These are phyloP conservation scores for Porcisia hertigi DNA, from an alignment of 208 protist genomes.

Conservation along the genomic window DNA sequence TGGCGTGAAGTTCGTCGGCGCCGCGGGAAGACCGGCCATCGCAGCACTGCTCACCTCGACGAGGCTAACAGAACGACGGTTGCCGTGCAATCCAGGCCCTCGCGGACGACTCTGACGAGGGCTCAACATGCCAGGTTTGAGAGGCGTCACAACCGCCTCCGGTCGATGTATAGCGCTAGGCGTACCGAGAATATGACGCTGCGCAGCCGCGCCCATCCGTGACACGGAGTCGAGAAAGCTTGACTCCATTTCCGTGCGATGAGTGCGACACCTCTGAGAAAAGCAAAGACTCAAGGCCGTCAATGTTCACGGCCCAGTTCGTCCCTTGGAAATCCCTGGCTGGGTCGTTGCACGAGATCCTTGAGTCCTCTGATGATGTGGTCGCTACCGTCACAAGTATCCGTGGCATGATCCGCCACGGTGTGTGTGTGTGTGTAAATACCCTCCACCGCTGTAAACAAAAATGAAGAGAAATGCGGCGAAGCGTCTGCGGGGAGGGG, in stretches of 20 bases:
- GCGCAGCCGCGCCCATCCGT: neutral
- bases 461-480: neutral
- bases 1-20: conserved; percentile 1
- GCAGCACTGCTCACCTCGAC: conserved; percentile 5
- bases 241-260: conserved; percentile 34
- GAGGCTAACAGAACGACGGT: neutral
- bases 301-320: conserved; percentile 38
- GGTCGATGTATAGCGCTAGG: neutral
- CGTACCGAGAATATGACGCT: neutral
- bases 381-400: conserved; percentile 14
- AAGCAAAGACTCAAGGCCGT: conserved; percentile 37
- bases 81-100: neutral
- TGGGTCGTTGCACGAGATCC: neutral
- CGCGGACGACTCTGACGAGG: neutral
- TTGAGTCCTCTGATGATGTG: conserved; percentile 23
- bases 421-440: neutral
- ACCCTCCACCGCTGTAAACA: neutral
- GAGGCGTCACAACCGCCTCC: conserved; percentile 1
- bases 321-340: conserved; percentile 4
- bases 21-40: neutral
- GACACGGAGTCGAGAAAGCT: conserved; percentile 31
- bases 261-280: conserved; percentile 54
- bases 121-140: neutral
- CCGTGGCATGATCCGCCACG: conserved; percentile 15
- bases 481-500: no score